phyloP scores from a whole-genome alignment of 305 asterid genomes.

The Fraxinus paxiana region DNA sequence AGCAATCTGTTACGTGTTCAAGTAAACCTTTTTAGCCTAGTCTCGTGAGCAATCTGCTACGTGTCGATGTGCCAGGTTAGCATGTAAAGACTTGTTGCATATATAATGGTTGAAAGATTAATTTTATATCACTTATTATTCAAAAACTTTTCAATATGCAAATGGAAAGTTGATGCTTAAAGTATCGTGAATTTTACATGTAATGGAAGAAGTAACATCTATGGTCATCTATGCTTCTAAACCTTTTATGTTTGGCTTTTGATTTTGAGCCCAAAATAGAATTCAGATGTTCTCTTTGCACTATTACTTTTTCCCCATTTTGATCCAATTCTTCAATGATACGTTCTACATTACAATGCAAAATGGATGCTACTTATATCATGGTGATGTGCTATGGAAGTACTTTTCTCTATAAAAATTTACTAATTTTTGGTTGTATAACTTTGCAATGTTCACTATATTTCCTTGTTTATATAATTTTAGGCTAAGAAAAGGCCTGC shows the following conservation, averaged over 20 bases:
- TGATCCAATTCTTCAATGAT: background rate
- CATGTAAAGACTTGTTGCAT: background rate
- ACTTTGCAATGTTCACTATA: background rate
- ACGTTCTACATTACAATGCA: background rate
- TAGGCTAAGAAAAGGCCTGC: conserved; percentile 49
- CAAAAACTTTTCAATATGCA: background rate
- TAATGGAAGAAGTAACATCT: too few species aligned
- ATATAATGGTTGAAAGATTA: too few species aligned
- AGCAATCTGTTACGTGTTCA: background rate
- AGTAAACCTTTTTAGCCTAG: background rate
- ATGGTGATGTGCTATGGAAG: background rate
- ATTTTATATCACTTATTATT: background rate
- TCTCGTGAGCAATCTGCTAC: background rate
- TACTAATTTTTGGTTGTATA: background rate
- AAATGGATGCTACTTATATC: background rate
- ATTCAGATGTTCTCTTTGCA: too few species aligned
- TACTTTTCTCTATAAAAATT: background rate
- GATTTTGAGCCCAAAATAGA: too few species aligned
- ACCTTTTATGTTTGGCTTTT: too few species aligned
- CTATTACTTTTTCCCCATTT: too few species aligned
- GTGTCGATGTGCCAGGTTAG: background rate
- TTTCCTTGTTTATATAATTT: background rate
- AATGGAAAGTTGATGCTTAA: too few species aligned
- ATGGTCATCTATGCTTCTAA: too few species aligned
- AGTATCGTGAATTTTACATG: too few species aligned